Base-by-base conservation (phyloP, 352 stramenopile species). In the Phytophthora fragariae region DNA sequence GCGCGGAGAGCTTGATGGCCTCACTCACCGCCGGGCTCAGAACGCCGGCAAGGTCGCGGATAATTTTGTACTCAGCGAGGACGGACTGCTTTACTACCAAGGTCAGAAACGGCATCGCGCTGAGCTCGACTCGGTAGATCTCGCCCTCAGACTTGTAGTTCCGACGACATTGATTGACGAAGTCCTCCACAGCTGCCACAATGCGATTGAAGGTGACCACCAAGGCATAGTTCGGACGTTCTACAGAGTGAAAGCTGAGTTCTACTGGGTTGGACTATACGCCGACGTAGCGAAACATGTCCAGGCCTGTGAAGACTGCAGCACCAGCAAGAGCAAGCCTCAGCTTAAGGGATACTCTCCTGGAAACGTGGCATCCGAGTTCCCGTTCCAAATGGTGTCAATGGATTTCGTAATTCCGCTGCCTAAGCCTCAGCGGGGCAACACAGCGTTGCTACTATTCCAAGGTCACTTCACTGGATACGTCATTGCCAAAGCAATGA, bases 361-460 rank as follows among this genome's bases (percentile, higher is more conserved):
- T 1, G 59, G 59, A 8, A 65, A 57, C 8, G 44, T 41, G 29
- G 29, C 29, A 31, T 31, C 29, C 29, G 29, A 31, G 29, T 31
- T 31, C 29, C 3, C 29, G 5, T 31, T 31, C 29, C 29, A 31
- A 31, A 31, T 31, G 29, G 29, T 31, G 29, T 31, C 29, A 31
- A 31, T 31, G 29, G 29, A 31, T 31, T 31, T 31, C 5, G 29
- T 31, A 5, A 31, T 31, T 0, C 29, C 29, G 21, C 17, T 65
- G 19, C 24, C 58, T 0, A 41, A 31, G 7, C 57, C 5, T 56
- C 58, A 10, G 17, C 58, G 47, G 10, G 58, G 44, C 2, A 65
- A 65, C 27, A 53, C 47, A 8, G 29, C 60, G 8, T 14, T 67
- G 21, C 24, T 67, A 17, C 15, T 54, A 17, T 61, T 68, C 21